Conservation (phyloP, 305 asterid species). For the Andrographis paniculata region DNA sequence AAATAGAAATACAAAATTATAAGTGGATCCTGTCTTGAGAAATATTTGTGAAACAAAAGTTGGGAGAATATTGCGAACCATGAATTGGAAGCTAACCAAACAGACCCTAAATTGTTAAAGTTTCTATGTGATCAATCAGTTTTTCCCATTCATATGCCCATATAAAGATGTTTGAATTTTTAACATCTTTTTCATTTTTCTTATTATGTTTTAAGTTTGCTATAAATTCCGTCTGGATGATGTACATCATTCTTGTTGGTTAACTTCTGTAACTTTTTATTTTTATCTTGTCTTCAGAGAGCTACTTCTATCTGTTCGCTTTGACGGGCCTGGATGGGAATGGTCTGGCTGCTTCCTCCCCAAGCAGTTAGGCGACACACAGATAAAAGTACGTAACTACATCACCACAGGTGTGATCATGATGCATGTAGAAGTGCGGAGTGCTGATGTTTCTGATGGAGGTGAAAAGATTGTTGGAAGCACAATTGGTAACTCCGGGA, state of each 20-base stretch:
- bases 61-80: no score
- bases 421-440: constrained; percentile 94
- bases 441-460: constrained; percentile 78
- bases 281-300: constrained; percentile 43
- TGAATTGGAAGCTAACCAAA: no score
- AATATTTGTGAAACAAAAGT: no score
- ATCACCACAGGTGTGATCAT: constrained; percentile 63
- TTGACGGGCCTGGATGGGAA: constrained; percentile 96
- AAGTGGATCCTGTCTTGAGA: no score
- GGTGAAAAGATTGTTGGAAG: constrained; percentile 77
- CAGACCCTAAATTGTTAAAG: no score
- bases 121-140: no score
- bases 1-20: no score
- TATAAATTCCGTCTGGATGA: no score
- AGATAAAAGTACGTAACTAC: constrained; percentile 81
- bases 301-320: constrained; percentile 63
- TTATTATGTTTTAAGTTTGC: no score
- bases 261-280: neutral
- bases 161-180: no score
- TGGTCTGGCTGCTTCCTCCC: constrained; percentile 98
- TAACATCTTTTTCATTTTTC: no score
- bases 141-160: neutral
- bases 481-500: constrained; percentile 84
- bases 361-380: constrained; percentile 92
- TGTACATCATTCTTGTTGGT: neutral